A percentile compares a stretch with the other conserved stretches of the same genome.
Evolutionary conservation across 1,139 yeast species (phyloP).

Genomic region (Geotrichum carabidarum): DNA sequence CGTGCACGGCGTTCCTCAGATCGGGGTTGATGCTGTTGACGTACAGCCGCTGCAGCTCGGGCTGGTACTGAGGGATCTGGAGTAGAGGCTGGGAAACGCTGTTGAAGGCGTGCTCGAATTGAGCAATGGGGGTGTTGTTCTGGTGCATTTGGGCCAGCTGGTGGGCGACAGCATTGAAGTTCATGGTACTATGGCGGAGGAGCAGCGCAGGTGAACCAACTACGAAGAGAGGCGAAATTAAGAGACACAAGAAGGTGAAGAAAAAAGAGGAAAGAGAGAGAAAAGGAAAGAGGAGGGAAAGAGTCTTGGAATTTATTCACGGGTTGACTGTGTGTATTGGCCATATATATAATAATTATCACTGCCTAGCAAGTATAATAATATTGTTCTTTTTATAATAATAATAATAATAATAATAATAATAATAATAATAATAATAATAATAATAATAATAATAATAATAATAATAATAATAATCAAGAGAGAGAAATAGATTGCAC

Average conservation of each 20-base stretch:
- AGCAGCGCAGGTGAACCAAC: not conserved
- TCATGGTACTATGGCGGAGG: not conserved
- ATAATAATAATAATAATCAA: no score
- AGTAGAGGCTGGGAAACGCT: conserved; percentile 9
- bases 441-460: no score
- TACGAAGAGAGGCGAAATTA: not conserved
- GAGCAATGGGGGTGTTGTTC: not conserved
- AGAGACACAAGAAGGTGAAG: no score
- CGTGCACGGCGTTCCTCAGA: conserved; percentile 5
- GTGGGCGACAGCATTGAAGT: conserved; percentile 3
- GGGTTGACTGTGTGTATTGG: no score
- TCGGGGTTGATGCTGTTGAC: conserved; percentile 4
- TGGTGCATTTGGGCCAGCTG: conserved; percentile 11
- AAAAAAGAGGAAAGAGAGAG: no score
- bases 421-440: no score
- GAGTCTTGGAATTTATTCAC: no score
- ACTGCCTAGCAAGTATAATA: not conserved
- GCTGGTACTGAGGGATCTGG: conserved; percentile 13
- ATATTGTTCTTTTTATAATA: no score
- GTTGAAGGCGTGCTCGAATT: conserved; percentile 14
- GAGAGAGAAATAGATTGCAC: not conserved
- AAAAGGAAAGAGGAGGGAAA: no score
- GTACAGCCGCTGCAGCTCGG: conserved; percentile 13
- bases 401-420: no score
- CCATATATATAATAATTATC: not conserved